phyloP scores from a whole-genome alignment of 106 monocot genomes.

The Chionographis japonica region DNA sequence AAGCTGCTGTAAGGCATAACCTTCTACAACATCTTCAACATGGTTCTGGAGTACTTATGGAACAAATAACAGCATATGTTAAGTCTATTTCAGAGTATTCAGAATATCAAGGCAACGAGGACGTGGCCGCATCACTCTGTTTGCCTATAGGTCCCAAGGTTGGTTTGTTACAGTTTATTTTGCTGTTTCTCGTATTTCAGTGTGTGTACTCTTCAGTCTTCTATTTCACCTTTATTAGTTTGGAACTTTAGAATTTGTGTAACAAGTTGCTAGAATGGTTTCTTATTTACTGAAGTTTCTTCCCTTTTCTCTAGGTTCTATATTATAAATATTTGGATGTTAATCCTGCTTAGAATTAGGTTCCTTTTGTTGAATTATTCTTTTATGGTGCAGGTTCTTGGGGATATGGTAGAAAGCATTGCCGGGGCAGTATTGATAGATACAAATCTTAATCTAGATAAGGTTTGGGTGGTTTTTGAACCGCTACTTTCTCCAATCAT shows the following conservation, averaged over 20 bases:
- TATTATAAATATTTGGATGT: too few relatives aligned
- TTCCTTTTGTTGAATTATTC: not conserved
- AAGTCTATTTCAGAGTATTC: conserved; percentile 2
- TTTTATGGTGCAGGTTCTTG: conserved; percentile 32
- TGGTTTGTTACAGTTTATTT: not conserved
- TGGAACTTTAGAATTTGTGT: too few relatives aligned
- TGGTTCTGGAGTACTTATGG: conserved; percentile 26
- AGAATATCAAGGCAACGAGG: not conserved
- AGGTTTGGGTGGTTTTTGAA: conserved; percentile 40
- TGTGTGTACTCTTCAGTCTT: not conserved
- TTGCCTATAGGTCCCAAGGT: conserved; percentile 31
- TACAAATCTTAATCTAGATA: conserved; percentile 25
- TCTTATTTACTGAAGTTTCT: too few relatives aligned
- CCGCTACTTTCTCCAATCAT: conserved; percentile 48
- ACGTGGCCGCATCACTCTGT: not conserved
- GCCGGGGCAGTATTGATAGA: conserved; percentile 52
- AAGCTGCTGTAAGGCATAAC: conserved; percentile 30
- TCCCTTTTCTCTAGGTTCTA: too few relatives aligned
- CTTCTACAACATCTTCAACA: conserved; percentile 29
- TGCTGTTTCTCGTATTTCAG: not conserved
- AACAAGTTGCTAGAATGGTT: too few relatives aligned
- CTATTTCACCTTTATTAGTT: too few relatives aligned
- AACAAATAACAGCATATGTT: conserved; percentile 26
- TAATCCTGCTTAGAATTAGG: not conserved
- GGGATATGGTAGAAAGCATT: conserved; percentile 55